A percentile compares a stretch with the other conserved stretches of the same genome.
These are phyloP conservation scores for Rhipidocladum racemiflorum DNA, from an alignment of 176 grass and related monocot species.

Conservation along the genomic window DNA sequence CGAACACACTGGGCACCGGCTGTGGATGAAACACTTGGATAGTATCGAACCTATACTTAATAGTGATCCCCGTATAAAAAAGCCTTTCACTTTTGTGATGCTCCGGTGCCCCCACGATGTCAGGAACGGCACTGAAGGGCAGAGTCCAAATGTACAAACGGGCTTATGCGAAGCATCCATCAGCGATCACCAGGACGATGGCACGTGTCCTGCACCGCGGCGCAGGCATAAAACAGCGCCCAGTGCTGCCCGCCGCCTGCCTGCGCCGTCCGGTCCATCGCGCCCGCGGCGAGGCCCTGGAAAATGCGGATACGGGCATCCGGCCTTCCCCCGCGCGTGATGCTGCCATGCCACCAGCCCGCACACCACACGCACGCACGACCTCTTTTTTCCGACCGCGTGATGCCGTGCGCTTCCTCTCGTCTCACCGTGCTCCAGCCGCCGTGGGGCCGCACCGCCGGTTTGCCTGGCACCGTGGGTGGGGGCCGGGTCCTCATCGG, in stretches of 20 bases:
- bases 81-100: no score
- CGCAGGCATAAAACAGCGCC: not conserved
- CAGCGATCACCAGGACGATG: not conserved
- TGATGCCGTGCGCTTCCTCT: not conserved
- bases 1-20: no score
- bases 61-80: no score
- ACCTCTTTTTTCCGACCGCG: not conserved
- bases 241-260: not conserved
- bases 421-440: not conserved
- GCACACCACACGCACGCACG: not conserved
- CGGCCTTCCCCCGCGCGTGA: not conserved
- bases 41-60: no score
- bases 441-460: not conserved
- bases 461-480: not conserved
- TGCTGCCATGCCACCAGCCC: not conserved
- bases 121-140: no score
- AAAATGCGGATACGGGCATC: not conserved
- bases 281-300: conserved; percentile 10
- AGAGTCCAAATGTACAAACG: not conserved
- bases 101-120: no score
- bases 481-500: not conserved
- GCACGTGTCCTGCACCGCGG: not conserved
- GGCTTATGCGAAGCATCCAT: not conserved
- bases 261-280: not conserved
- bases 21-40: no score